Conservation (phyloP, 2,329 filamentous ascomycete species). For the Ophiostoma angusticollis region DNA sequence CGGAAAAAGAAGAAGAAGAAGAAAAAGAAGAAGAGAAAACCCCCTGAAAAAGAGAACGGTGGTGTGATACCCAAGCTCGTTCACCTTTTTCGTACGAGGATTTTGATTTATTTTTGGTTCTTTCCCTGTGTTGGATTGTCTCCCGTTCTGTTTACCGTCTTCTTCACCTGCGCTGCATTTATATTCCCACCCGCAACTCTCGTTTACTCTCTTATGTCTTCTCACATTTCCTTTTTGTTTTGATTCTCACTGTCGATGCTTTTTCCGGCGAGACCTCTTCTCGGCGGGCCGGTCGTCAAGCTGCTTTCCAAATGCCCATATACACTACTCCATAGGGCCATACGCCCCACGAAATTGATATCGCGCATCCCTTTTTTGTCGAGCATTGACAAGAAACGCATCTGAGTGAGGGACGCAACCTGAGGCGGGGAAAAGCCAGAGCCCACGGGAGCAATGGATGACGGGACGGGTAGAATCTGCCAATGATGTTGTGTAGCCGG, state of each 20-base stretch:
- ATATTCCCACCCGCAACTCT: background rate
- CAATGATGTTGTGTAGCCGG: too few species aligned
- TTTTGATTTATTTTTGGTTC: conserved; percentile 8
- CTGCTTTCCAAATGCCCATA: background rate
- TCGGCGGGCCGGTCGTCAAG: too few species aligned
- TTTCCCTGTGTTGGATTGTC: conserved; percentile 3
- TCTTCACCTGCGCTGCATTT: background rate
- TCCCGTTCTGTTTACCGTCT: background rate
- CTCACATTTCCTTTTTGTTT: background rate
- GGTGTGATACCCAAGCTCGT: conserved; percentile 15
- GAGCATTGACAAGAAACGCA: too few species aligned
- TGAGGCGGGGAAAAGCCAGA: too few species aligned
- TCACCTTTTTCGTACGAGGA: conserved; percentile 11
- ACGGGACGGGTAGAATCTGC: too few species aligned
- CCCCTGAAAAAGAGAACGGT: conserved; percentile 6
- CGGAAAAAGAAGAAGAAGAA: too few species aligned
- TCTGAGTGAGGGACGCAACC: too few species aligned
- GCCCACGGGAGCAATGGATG: too few species aligned
- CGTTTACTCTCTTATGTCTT: conserved; percentile 6
- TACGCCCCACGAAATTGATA: conserved; percentile 6
- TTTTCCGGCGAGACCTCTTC: too few species aligned
- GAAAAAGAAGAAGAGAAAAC: background rate
- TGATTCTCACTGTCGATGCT: background rate
- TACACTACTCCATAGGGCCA: background rate
- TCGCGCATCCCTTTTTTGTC: background rate